These are phyloP conservation scores for Malus hybrid DNA, from an alignment of 331 rosid species.

Conservation along the genomic window DNA sequence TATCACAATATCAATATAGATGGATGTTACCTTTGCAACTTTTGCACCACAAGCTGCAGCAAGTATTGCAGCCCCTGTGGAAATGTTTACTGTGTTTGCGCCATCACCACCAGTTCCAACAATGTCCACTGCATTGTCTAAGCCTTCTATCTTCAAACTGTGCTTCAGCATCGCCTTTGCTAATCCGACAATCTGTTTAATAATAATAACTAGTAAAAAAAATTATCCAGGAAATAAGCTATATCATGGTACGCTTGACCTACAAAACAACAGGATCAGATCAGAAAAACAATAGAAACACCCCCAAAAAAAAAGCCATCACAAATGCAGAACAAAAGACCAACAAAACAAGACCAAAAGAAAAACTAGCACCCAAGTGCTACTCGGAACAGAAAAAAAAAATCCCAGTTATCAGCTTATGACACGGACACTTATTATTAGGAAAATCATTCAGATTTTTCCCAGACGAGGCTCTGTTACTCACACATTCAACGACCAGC, in stretches of 20 bases:
- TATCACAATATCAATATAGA: background rate
- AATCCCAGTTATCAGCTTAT: background rate
- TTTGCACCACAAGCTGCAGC: slow-evolving; percentile 93
- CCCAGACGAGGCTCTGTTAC: background rate
- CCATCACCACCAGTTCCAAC: slow-evolving; percentile 99
- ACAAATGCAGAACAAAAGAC: background rate
- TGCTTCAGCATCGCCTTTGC: slow-evolving; percentile 83
- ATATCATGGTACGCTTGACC: background rate
- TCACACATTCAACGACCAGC: background rate
- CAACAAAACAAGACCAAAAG: background rate
- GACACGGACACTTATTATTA: background rate
- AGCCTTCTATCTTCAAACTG: slow-evolving; percentile 68
- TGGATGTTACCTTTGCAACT: slow-evolving; percentile 70
- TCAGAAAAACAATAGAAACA: background rate
- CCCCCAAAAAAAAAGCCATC: background rate
- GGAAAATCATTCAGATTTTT: background rate
- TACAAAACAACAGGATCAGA: background rate
- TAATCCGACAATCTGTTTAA: slow-evolving; percentile 69
- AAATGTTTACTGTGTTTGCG: slow-evolving; percentile 89
- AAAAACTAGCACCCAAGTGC: background rate
- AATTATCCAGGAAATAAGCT: background rate
- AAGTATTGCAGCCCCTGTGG: slow-evolving; percentile 84
- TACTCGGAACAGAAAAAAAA: background rate
- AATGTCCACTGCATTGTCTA: slow-evolving; percentile 76
- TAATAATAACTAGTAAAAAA: background rate